Evolutionary conservation across 352 stramenopile genomes (phyloP).

Genomic region (Globisporangium barbulae): DNA sequence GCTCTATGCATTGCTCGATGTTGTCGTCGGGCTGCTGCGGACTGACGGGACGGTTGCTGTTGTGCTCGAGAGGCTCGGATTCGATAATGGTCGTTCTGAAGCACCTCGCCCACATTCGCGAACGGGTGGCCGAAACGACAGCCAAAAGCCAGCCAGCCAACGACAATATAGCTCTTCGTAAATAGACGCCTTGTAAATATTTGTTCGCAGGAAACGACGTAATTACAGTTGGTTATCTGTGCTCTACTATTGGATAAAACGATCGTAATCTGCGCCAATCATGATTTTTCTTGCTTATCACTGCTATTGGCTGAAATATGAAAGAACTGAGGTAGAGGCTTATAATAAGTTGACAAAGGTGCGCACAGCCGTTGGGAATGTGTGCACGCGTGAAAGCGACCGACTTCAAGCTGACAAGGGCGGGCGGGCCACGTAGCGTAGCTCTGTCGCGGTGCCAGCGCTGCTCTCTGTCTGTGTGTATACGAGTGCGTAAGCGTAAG

Average conservation of each 20-base stretch:
- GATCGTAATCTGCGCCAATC: no score
- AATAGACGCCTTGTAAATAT: conserved; percentile 2
- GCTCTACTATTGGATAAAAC: background rate
- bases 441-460: background rate
- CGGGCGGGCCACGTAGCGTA: background rate
- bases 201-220: background rate
- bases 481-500: background rate
- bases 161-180: background rate
- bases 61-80: conserved; percentile 10
- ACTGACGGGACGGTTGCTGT: background rate
- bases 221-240: background rate
- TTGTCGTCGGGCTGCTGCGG: background rate
- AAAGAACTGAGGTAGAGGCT: background rate
- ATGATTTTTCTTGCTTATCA: no score
- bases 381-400: background rate
- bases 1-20: background rate
- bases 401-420: conserved; percentile 11
- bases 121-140: conserved; percentile 15
- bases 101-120: background rate
- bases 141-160: conserved; percentile 5
- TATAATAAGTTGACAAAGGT: conserved; percentile 1
- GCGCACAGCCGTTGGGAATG: background rate
- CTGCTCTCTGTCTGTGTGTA: background rate
- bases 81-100: conserved; percentile 4
- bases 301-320: background rate